Evolutionary conservation across 1,139 yeast species (phyloP), one percentile per base, ranked within the genome.

Genomic region (Zygosaccharomyces sapae): DNA sequence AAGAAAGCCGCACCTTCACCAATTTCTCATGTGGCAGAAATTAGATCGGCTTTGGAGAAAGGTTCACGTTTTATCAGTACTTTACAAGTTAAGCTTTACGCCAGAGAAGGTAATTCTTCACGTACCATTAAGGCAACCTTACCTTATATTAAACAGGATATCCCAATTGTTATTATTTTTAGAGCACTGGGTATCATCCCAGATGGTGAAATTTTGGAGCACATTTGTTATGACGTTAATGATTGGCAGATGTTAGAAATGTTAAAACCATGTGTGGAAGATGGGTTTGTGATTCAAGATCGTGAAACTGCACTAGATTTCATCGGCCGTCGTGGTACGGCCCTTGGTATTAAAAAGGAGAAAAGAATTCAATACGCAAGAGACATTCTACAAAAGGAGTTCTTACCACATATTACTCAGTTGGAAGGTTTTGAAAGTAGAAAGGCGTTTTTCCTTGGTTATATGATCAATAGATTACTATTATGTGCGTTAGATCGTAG

Each of bases 231-330:
- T 68, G 99, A 92, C 69, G 90, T 90, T 49, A 86, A 85, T 58
- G 99, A 92, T 73, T 90, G 97, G 96, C 98, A 92, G 71, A 94
- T 94, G 98, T 79, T 92, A 70, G 99, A 94, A 72, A 88, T 92
- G 95, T 77, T 94, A 65, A 94, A 92, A 68, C 98, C 99, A 3
- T 92, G 98, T 79, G 95, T 94, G 54, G 99, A 94, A 70, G 98
- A 94, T 73, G 98, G 97, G 49, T 94, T 92, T 69, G 95, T 92
- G 44, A 90, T 94, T 53, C 98, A 94, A 72, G 97, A 94, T 67
- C 83, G 96, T 65, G 98, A 92, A 72, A 96, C 94, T 46, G 98
- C 98, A 0, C 79, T 92, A 56, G 98, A 92, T 75, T 92, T 84
- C 69, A 92, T 92, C 63, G 99, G 98, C 57, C 86, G 97, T 74